These are phyloP conservation scores for Rhizophagus clarus DNA, from an alignment of 192 early-diverging fungal species.

Conservation along the genomic window DNA sequence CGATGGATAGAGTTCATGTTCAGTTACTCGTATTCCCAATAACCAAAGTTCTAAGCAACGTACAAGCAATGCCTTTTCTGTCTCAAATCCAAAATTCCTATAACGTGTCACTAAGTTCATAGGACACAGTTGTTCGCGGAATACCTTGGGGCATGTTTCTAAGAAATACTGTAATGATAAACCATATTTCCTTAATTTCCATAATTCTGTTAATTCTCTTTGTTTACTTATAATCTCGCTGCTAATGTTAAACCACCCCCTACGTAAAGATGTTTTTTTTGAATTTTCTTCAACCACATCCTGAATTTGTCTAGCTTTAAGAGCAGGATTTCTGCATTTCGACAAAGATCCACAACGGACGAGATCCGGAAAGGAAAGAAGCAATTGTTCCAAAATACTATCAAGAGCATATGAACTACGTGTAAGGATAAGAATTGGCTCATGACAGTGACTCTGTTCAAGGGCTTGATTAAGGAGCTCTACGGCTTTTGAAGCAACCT, in stretches of 20 bases:
- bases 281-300: background rate
- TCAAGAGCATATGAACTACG: slow-evolving; percentile 24
- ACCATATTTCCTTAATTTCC: background rate
- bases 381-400: slow-evolving; percentile 22
- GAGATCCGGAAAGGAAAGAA: slow-evolving; percentile 18
- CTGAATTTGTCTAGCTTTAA: background rate
- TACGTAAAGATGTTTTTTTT: background rate
- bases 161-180: background rate
- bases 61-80: background rate
- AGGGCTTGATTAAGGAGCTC: slow-evolving; percentile 33
- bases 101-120: background rate
- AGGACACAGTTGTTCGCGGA: background rate
- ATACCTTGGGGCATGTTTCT: background rate
- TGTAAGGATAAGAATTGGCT: slow-evolving; percentile 36
- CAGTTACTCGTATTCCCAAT: background rate
- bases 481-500: slow-evolving; percentile 31
- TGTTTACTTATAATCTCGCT: background rate
- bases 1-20: background rate
- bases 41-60: background rate
- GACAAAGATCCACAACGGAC: slow-evolving; percentile 33
- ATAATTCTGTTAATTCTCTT: background rate
- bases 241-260: background rate
- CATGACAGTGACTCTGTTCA: slow-evolving; percentile 11
- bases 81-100: background rate
- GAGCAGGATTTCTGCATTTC: background rate